Evolutionary conservation across 2,329 filamentous ascomycete genomes (phyloP), one percentile per base, ranked within the genome.

Genomic region (Penicillium verrucosum): DNA sequence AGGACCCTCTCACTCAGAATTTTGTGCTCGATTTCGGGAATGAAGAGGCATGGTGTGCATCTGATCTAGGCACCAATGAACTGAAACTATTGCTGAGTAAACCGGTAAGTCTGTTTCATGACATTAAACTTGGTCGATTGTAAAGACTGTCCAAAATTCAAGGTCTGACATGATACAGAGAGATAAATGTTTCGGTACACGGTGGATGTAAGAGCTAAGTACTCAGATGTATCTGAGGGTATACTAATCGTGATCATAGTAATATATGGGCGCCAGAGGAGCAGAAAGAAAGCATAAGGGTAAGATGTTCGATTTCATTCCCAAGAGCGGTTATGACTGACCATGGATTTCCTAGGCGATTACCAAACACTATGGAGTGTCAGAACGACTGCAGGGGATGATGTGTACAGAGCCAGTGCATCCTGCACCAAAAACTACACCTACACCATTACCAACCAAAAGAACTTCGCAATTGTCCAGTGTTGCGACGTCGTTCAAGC

Each of bases 191-290:
- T 73, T 80, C 44, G 80, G 78, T 58, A 85, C 88, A 4, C 80
- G 88, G 70, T 92, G 89, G 89, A 89, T 91, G 84, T 85, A 74
- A 70, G 83, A 36, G 27, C 16, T 12, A 23, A 66, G 57, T 21
- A 36, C 27, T 36, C 32, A 40, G 21, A 34, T 48, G 4, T 16
- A 30, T 52, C 29, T 8, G 10, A 11, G 14, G 51, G 18, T 40
- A 14, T 42, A 51, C 45, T 56, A 11, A 42, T 67, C 21, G 45
- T 47, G 30, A 51, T 47, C 40, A 36, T 29, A 86, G 84, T 63
- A 89, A 91, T 60, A 81, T 92, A 27, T 92, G 87, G 86, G 80
- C 83, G 45, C 88, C 88, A 0, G 82, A 84, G 64, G 71, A 73
- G 18, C 87, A 90, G 64, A 77, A 75, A 36, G 77, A 82, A 3